Percentiles rank a stretch among this genome's conserved stretches.
These are phyloP conservation scores for Mycosphaerella arachidis DNA, from an alignment of 2,329 filamentous ascomycete species.

Conservation along the genomic window DNA sequence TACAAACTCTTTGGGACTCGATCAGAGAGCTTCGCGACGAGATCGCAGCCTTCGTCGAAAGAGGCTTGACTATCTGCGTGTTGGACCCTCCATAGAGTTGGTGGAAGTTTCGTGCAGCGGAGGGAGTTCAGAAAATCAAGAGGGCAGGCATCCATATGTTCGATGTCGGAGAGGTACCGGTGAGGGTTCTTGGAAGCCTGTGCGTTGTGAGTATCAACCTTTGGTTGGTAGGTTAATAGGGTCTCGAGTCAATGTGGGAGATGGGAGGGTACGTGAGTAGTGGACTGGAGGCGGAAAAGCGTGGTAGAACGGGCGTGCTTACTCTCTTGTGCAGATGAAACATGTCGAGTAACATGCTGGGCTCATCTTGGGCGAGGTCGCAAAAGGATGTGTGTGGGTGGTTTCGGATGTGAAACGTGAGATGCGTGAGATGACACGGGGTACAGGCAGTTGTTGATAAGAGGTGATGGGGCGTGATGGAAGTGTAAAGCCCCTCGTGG, in stretches of 20 bases:
- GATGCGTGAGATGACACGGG: neutral
- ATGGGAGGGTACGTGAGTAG: neutral
- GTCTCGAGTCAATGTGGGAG: neutral
- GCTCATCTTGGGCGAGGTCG: neutral
- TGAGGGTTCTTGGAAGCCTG: neutral
- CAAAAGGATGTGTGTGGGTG: neutral
- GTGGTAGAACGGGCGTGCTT: neutral
- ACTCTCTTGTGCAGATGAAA: constrained; percentile 2
- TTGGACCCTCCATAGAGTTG: constrained; percentile 2
- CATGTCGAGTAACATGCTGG: constrained; percentile 1
- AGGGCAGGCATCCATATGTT: neutral
- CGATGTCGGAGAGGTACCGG: neutral
- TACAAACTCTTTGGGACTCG: neutral
- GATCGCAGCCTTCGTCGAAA: constrained; percentile 5
- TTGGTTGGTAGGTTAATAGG: neutral
- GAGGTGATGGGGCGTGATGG: neutral
- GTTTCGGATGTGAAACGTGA: neutral
- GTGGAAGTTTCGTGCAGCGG: neutral
- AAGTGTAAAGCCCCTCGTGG: neutral
- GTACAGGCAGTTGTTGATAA: neutral
- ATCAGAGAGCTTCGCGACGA: neutral
- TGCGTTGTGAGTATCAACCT: neutral
- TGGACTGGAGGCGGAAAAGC: no score
- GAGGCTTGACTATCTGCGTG: neutral
- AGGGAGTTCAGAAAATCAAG: constrained; percentile 1